Base-by-base conservation (phyloP, 768 basidiomycete species). In the Tubosaeta sp. region DNA sequence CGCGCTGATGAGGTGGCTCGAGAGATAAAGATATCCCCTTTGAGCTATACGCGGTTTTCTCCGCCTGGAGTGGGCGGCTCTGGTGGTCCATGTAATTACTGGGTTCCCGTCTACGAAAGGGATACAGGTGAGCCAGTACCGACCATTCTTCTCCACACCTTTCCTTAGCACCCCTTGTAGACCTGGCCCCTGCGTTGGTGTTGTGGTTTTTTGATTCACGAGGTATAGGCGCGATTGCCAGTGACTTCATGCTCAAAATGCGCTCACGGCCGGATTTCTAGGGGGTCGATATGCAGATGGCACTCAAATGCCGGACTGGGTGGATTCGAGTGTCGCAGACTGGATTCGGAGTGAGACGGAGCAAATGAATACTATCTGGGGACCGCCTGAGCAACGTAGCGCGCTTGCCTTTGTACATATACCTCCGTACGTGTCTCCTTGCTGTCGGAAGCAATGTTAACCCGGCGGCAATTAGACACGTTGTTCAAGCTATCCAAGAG, bases 191-290 rank as follows among this genome's bases (percentile, higher is more conserved):
- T 4, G 69, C 67, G 4, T 70, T 87, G 10, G 65, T 89, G 42
- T 64, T 88, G 4, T 90, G 86, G 66, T 86, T 87, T 69, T 90
- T 90, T 57, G 87, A 89, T 66, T 88, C 87, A 3, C 74, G 86
- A 53, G 83, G 83, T 81, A 60, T 13, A 40, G 16, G 42, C 29
- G 10, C 31, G 21, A 7, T 25, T 27, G 19, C 35, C 8, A 16
- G 18, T 2, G 29, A 38, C n/a, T 27, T 5, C 22, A 3, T 13
- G 24, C 5, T 22, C 19, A 7, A 13, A 19, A 19, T 8, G 30
- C 21, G n/a, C 54, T 63, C 29, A 67, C 3, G 2, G 25, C 16
- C n/a, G n/a, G 13, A 22, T 10, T 56, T 8, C 40, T 44, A 68
- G 83, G 83, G 29, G 86, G 85, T 0, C 67, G 76, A 57, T 74